Evolutionary conservation across 768 basidiomycete species (phyloP).

Genomic region (Russula griseocarnosa): DNA sequence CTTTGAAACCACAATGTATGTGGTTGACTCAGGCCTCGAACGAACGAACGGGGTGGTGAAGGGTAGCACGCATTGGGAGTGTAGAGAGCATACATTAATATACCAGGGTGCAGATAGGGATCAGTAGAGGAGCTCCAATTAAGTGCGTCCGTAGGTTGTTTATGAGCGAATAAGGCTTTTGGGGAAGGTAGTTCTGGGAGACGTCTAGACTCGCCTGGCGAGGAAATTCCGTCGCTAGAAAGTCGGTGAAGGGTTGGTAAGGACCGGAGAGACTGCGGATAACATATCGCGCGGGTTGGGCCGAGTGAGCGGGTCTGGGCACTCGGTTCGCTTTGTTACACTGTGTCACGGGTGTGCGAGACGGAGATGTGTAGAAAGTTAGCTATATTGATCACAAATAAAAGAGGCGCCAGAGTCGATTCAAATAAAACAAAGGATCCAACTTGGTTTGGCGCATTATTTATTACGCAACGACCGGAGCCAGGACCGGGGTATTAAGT

Average conservation of each 20-base stretch:
- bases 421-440: conserved; percentile 2
- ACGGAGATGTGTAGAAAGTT: conserved; percentile 9
- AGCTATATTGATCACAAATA: conserved; percentile 5
- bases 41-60: conserved; percentile 15
- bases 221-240: conserved; percentile 16
- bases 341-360: conserved; percentile 5
- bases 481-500: conserved; percentile 3
- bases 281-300: too few species aligned
- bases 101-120: conserved; percentile 13
- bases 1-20: conserved; percentile 3
- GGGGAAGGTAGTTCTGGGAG: not conserved
- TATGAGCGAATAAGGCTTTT: not conserved
- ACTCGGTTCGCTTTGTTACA: conserved; percentile 11
- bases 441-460: not conserved
- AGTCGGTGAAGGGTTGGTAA: conserved; percentile 11
- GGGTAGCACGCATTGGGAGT: conserved; percentile 15
- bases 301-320: not conserved
- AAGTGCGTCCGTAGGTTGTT: not conserved
- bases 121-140: conserved; percentile 9
- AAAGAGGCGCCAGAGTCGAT: conserved; percentile 10
- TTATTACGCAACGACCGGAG: conserved; percentile 10
- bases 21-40: conserved; percentile 14
- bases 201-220: conserved; percentile 1
- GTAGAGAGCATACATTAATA: not conserved
- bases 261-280: conserved; percentile 11